A percentile compares a stretch with the other conserved stretches of the same genome.
These are phyloP conservation scores for Naganishia albida DNA, from an alignment of 1,284 basidiomycete genomes.

Conservation along the genomic window DNA sequence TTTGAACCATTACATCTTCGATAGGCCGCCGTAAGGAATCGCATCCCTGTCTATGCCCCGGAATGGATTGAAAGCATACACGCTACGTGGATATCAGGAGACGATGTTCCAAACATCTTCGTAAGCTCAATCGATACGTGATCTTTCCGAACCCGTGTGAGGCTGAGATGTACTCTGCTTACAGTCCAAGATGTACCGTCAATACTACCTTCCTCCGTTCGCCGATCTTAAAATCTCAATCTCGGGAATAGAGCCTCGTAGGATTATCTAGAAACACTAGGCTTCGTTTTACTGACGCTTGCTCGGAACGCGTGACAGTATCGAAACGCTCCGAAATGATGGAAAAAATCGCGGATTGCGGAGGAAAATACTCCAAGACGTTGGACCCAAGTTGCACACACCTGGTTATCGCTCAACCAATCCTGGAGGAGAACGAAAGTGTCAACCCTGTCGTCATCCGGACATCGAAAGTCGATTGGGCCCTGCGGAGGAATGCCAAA, in stretches of 20 bases:
- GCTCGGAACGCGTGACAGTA: conserved; percentile 33
- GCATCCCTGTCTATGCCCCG: conserved; percentile 30
- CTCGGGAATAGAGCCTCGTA: conserved; percentile 33
- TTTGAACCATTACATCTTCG: background rate
- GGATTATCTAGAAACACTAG: background rate
- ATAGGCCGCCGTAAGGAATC: conserved; percentile 30
- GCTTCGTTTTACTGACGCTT: background rate
- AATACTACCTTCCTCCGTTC: conserved; percentile 21
- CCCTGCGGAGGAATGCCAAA: conserved; percentile 38
- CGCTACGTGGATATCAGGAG: conserved; percentile 25
- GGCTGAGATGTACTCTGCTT: background rate
- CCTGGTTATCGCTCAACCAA: conserved; percentile 45
- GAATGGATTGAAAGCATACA: conserved; percentile 33
- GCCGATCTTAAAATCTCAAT: conserved; percentile 28
- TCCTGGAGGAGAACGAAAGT: conserved; percentile 14
- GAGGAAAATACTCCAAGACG: conserved; percentile 50
- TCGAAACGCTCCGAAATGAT: conserved; percentile 47
- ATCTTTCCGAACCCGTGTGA: background rate
- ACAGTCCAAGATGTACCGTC: conserved; percentile 5
- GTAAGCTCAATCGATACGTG: conserved; percentile 8
- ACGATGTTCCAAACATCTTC: conserved; percentile 19
- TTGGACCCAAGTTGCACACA: conserved; percentile 51
- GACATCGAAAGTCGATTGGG: conserved; percentile 48
- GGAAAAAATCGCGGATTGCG: conserved; percentile 41
- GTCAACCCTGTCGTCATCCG: conserved; percentile 31